Base-by-base conservation (phyloP, 169 alveolate species). In the Eimeria necatrix region DNA sequence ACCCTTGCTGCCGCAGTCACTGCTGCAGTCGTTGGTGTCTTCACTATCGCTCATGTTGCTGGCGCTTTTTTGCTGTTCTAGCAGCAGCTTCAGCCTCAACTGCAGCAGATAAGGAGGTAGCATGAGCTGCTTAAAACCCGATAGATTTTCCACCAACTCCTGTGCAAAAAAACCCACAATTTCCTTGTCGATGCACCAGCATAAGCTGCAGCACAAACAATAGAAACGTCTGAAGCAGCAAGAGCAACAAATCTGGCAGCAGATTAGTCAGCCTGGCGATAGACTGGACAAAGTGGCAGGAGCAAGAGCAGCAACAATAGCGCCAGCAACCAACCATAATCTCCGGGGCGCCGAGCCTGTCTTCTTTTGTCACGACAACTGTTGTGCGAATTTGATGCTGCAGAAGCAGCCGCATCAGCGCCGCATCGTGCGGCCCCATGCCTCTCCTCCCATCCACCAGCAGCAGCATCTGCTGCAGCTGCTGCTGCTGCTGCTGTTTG, bases 371-470 rank as follows among this genome's bases (percentile, higher is more conserved):
- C 74, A 84, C 78, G 60, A 84, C 92, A 8, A 84, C 60, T 32
- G 24, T 46, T 16, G 92, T 59, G 32, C 59, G 78, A 24, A 59
- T 26, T n/a, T 26, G 26, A 48, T 68, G 70, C 59, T 61, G 61
- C 26, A 49, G 68, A n/a, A 88, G 94, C 87, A 76, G 52, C 61
- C 60, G 32, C 68, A 88, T 60, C 26, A 88, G 85, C 1, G 74
- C 87, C 1, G 74, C 94, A 59, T 88, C 94, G 73, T 24, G 71
- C 56, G 56, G 52, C n/a, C 70, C 70, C 48, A 88, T 22, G 85
- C 94, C 94, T 12, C 24, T 6, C 49, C 94, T 61, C 9, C 94
- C 94, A 56, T 88, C 94, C 24, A 88, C 86, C 12, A 88, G 94
- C 51, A 88, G 84, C 76, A 88, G 85, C 51, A 88, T 48, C 32